A percentile compares a stretch with the other conserved stretches of the same genome.
Evolutionary conservation across 495 filamentous ascomycete genomes (phyloP).

Genomic region (Amphirosellinia nigrospora): DNA sequence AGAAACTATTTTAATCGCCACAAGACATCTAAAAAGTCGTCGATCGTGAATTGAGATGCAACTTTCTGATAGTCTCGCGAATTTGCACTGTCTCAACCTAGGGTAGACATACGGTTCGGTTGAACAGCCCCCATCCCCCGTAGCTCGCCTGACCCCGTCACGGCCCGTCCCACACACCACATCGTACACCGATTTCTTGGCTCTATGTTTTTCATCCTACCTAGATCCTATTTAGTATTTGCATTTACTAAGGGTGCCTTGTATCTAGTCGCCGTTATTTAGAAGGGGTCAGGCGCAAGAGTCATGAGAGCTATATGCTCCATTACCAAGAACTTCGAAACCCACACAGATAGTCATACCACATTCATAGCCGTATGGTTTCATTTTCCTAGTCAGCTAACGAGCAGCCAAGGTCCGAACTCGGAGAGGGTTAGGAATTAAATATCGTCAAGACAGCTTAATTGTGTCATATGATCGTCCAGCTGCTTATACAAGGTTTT

Average conservation of each 20-base stretch:
- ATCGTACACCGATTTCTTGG: neutral
- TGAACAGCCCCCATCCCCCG: neutral
- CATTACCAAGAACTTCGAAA: neutral
- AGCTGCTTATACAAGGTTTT: neutral
- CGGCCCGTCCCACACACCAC: constrained; percentile 14
- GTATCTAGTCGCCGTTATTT: neutral
- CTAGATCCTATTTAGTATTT: neutral
- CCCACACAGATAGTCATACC: neutral
- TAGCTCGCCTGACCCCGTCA: constrained; percentile 18
- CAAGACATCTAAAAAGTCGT: neutral
- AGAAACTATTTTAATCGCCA: neutral
- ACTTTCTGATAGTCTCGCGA: neutral
- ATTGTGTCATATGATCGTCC: neutral
- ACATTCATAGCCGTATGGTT: neutral
- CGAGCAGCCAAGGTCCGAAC: neutral
- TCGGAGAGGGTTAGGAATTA: constrained; percentile 1
- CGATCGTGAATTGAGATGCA: neutral
- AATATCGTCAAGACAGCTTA: neutral
- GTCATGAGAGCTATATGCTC: neutral
- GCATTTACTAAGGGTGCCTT: neutral
- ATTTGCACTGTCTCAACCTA: constrained; percentile 1
- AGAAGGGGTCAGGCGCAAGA: neutral
- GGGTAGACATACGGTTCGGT: neutral
- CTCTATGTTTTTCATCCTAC: neutral
- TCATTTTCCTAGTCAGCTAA: too few species aligned